phyloP scores from a whole-genome alignment of 306 rosid genomes.

The Vicia sativa region DNA sequence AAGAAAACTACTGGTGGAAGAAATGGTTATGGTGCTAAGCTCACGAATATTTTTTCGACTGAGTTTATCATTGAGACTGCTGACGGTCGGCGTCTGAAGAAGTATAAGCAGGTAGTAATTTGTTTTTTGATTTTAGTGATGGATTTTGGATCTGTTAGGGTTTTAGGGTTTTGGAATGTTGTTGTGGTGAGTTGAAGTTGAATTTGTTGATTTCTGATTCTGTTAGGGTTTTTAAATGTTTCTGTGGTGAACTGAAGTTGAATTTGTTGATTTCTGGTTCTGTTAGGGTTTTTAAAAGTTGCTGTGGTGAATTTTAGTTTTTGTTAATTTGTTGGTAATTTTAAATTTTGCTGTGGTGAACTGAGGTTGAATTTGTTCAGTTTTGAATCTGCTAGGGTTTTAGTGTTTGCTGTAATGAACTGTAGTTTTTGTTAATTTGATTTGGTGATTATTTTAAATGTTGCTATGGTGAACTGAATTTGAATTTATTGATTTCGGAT shows the following conservation, averaged over 20 bases:
- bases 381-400: neutral
- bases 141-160: neutral
- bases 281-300: neutral
- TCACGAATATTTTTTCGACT: conserved; percentile 84
- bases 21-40: conserved; percentile 94
- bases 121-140: neutral
- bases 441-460: neutral
- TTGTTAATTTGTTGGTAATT: no score
- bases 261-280: neutral
- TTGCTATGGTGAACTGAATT: neutral
- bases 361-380: neutral
- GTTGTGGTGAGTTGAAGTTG: neutral
- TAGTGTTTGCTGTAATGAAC: neutral
- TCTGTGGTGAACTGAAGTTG: neutral
- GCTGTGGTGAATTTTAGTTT: neutral
- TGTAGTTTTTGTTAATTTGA: neutral
- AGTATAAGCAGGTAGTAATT: conserved; percentile 79
- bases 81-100: conserved; percentile 78
- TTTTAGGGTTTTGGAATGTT: neutral
- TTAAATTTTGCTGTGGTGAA: neutral
- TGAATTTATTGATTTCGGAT: neutral
- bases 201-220: neutral
- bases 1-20: conserved; percentile 97
- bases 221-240: neutral
- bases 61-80: conserved; percentile 92